A percentile compares a stretch with the other conserved stretches of the same genome.
phyloP scores from a whole-genome alignment of 192 early-diverging fungal genomes.

The Gonapodya sp. region DNA sequence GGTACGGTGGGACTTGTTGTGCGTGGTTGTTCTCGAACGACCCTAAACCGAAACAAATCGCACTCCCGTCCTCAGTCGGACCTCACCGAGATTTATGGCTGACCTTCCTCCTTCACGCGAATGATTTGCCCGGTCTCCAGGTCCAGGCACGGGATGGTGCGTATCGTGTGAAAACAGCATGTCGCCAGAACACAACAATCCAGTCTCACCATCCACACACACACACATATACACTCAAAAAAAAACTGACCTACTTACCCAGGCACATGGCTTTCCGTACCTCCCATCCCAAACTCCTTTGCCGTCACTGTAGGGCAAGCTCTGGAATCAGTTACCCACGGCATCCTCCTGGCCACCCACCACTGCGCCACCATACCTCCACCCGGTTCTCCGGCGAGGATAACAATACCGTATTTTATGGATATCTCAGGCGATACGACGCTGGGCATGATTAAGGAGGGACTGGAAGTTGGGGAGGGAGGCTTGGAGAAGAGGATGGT shows the following conservation, averaged over 20 bases:
- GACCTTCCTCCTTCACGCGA: neutral
- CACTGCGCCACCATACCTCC: neutral
- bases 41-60: too few species aligned
- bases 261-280: neutral
- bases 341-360: neutral
- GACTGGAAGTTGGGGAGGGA: neutral
- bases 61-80: neutral
- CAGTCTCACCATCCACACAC: neutral
- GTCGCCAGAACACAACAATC: neutral
- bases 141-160: neutral
- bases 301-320: neutral
- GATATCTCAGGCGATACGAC: neutral
- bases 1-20: neutral
- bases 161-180: neutral
- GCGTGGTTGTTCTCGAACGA: too few species aligned
- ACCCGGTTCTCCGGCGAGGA: neutral
- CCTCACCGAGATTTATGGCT: conserved; percentile 2
- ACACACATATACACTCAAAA: too few species aligned
- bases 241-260: neutral
- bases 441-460: neutral
- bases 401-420: conserved; percentile 4
- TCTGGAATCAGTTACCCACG: conserved; percentile 3
- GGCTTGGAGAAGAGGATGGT: neutral
- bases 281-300: neutral
- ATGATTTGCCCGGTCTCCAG: neutral